Evolutionary conservation across 441 rosid species (phyloP).

Genomic region (Arabidopsis hybrid): DNA sequence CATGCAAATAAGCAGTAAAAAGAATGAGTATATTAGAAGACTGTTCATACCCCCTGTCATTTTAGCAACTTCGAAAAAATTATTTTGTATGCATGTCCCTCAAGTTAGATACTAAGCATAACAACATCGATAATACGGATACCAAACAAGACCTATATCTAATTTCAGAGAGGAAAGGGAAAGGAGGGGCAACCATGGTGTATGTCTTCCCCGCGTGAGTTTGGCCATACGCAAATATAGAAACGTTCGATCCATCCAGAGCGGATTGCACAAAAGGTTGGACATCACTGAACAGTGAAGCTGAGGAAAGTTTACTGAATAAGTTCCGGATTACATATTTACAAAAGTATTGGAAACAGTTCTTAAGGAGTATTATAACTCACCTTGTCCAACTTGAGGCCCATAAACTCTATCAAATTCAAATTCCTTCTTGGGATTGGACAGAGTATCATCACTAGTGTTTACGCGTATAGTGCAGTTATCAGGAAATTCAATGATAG

Average conservation of each 20-base stretch:
- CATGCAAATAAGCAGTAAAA: background rate
- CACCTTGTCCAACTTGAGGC: slow-evolving; percentile 98
- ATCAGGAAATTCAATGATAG: slow-evolving; percentile 89
- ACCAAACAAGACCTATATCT: background rate
- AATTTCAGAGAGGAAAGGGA: slow-evolving; percentile 2
- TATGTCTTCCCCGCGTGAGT: slow-evolving; percentile 94
- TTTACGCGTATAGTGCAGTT: slow-evolving; percentile 81
- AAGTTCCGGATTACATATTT: slow-evolving; percentile 10
- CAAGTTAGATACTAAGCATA: slow-evolving; percentile 12
- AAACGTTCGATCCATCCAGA: slow-evolving; percentile 94
- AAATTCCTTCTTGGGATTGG: slow-evolving; percentile 94
- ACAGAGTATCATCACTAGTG: slow-evolving; percentile 73
- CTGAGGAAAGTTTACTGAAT: slow-evolving; percentile 56
- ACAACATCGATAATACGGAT: background rate
- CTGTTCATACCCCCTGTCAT: background rate
- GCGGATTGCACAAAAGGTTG: slow-evolving; percentile 98
- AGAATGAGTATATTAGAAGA: background rate
- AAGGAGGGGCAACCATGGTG: slow-evolving; percentile 78
- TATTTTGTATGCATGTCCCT: slow-evolving; percentile 10
- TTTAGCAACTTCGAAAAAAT: background rate
- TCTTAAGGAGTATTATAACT: slow-evolving; percentile 31
- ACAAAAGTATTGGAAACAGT: background rate
- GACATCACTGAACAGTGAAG: slow-evolving; percentile 82
- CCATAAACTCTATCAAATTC: slow-evolving; percentile 95
- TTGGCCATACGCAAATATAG: slow-evolving; percentile 95